Conservation (phyloP, 306 rosid species). For the Sechiopsis laciniata region DNA sequence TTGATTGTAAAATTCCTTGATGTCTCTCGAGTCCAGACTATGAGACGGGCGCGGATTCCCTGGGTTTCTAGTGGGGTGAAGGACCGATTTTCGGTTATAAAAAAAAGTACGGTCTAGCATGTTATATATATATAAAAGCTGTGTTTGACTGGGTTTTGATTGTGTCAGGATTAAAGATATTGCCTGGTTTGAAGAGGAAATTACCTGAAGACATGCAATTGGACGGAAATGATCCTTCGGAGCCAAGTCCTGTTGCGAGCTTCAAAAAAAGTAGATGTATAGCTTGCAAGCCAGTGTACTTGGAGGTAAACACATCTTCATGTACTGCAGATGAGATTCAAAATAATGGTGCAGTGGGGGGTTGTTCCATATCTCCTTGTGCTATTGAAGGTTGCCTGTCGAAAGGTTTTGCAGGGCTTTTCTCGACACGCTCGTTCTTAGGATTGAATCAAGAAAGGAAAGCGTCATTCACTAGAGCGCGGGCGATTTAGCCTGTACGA, state of each 20-base stretch:
- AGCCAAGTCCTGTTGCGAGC: conserved; percentile 28
- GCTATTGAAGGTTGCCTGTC: conserved; percentile 83
- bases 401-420: conserved; percentile 80
- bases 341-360: conserved; percentile 42
- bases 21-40: no score
- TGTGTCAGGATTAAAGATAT: conserved; percentile 46
- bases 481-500: neutral
- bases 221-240: conserved; percentile 30
- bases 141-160: neutral
- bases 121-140: neutral
- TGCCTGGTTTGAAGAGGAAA: conserved; percentile 77
- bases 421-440: conserved; percentile 46
- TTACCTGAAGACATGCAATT: conserved; percentile 34
- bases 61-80: no score
- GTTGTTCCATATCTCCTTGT: conserved; percentile 67
- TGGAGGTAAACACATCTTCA: conserved; percentile 33
- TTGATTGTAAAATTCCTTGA: no score
- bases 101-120: neutral
- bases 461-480: neutral
- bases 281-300: conserved; percentile 26
- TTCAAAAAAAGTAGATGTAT: conserved; percentile 44
- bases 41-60: no score
- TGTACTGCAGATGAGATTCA: conserved; percentile 38
- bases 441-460: conserved; percentile 51
- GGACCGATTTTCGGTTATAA: neutral